A percentile compares a stretch with the other conserved stretches of the same genome.
Conservation (phyloP, 2,329 filamentous ascomycete genomes). For the Botrytis elliptica region DNA sequence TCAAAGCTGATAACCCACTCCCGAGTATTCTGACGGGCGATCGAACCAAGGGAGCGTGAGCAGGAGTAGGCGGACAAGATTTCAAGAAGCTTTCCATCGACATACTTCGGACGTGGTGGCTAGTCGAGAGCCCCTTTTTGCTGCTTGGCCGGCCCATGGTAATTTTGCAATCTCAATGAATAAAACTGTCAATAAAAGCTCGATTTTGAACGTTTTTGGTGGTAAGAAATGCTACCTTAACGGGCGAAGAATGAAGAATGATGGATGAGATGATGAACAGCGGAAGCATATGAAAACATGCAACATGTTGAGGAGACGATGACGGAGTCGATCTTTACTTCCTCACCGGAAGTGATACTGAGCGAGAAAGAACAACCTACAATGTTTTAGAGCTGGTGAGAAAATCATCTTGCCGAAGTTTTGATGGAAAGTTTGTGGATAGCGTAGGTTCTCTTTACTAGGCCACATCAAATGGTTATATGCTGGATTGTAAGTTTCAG, state of each 20-base stretch:
- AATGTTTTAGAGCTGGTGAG: background rate
- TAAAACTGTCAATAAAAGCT: background rate
- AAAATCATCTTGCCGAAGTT: background rate
- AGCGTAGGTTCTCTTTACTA: background rate
- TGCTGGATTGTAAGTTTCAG: background rate
- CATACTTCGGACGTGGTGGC: background rate
- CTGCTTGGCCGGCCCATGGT: background rate
- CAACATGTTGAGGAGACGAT: background rate
- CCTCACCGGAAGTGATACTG: background rate
- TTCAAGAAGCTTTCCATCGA: background rate
- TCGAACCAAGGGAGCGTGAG: background rate
- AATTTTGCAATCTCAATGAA: background rate
- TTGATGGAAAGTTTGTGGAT: background rate
- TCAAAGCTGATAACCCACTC: conserved; percentile 3
- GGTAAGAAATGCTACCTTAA: background rate
- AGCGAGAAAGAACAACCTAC: conserved; percentile 2
- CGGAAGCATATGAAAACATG: background rate
- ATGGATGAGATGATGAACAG: background rate
- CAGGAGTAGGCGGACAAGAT: background rate
- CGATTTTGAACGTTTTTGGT: background rate
- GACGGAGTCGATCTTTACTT: background rate
- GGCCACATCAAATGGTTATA: background rate
- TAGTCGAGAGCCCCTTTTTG: background rate
- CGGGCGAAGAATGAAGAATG: background rate
- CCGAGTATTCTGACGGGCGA: conserved; percentile 8